Evolutionary conservation across 495 filamentous ascomycete species (phyloP).

Genomic region (Xylaria grammica): DNA sequence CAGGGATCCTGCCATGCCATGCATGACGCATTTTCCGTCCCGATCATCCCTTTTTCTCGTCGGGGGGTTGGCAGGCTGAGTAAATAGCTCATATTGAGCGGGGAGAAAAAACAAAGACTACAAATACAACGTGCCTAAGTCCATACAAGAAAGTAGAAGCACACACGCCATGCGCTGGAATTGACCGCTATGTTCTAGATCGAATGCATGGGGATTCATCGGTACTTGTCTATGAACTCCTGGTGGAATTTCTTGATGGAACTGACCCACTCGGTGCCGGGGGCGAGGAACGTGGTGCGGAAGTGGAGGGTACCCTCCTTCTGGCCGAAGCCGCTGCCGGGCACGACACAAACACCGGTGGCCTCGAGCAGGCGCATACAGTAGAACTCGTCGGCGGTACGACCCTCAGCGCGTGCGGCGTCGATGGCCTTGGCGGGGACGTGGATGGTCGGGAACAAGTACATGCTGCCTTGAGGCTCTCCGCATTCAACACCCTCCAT

Average conservation of each 20-base stretch:
- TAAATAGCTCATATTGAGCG: not conserved
- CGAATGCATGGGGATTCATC: constrained; percentile 30
- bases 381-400: constrained; percentile 90
- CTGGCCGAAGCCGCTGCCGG: constrained; percentile 92
- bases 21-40: not conserved
- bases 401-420: constrained; percentile 74
- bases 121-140: not conserved
- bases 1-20: not conserved
- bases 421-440: constrained; percentile 75
- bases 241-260: constrained; percentile 87
- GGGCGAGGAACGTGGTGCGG: constrained; percentile 94
- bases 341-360: constrained; percentile 94
- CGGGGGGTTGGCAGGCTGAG: no score
- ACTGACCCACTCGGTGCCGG: constrained; percentile 93
- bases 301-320: constrained; percentile 91
- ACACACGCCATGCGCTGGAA: not conserved
- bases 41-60: not conserved
- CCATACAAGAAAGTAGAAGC: not conserved
- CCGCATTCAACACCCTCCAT: constrained; percentile 97
- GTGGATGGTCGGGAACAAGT: constrained; percentile 93
- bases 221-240: constrained; percentile 87
- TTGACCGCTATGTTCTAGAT: no score
- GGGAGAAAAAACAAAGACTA: not conserved
- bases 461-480: constrained; percentile 90
- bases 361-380: constrained; percentile 86